Conservation (phyloP, 257 asterid species). For the Dorcoceras hygrometricum region DNA sequence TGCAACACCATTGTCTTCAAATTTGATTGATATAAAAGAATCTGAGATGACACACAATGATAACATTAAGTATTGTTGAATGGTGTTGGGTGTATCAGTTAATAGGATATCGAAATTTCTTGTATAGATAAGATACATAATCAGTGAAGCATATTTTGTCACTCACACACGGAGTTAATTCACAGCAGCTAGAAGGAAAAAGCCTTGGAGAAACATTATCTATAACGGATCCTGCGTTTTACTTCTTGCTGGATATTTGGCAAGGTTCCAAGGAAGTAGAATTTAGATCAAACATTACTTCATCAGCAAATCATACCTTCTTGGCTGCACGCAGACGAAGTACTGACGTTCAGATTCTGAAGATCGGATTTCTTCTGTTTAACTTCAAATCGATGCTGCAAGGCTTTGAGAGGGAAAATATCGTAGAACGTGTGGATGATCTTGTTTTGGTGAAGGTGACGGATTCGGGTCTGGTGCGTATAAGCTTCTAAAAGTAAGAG, state of each 20-base stretch:
- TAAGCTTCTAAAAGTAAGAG: slow-evolving; percentile 52
- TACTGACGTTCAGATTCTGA: neutral
- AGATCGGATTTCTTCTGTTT: slow-evolving; percentile 22
- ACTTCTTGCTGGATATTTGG: neutral
- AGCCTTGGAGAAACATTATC: neutral
- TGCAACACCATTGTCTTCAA: slow-evolving; percentile 65
- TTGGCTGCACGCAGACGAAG: slow-evolving; percentile 24
- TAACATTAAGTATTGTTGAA: neutral
- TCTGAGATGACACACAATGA: slow-evolving; percentile 35
- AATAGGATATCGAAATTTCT: neutral
- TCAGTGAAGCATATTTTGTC: too few relatives aligned
- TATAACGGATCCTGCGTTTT: neutral
- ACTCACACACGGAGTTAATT: too few relatives aligned
- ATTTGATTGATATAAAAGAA: slow-evolving; percentile 83
- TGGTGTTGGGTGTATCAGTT: neutral
- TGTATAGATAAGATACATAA: neutral
- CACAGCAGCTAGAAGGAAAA: too few relatives aligned
- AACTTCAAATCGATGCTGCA: slow-evolving; percentile 33
- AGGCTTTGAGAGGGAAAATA: slow-evolving; percentile 34
- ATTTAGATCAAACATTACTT: too few relatives aligned
- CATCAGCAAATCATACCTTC: slow-evolving; percentile 29
- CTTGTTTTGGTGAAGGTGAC: neutral
- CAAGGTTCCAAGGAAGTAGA: neutral
- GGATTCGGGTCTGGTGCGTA: slow-evolving; percentile 15
- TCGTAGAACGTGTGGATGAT: slow-evolving; percentile 25